These are phyloP conservation scores for Fusarium verticillioides DNA, from an alignment of 2,329 filamentous ascomycete genomes.

Conservation along the genomic window DNA sequence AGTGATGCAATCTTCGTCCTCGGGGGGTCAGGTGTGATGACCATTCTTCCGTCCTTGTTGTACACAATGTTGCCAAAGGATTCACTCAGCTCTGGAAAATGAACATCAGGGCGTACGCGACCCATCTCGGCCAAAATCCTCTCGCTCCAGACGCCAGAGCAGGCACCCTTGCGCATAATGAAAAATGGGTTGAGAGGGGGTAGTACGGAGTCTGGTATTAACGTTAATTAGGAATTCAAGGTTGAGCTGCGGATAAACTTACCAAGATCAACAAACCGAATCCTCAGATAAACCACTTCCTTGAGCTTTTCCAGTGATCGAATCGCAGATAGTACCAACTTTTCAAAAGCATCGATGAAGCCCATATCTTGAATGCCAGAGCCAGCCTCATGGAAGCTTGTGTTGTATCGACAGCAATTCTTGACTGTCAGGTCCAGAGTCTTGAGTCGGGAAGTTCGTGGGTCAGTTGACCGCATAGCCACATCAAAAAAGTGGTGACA, in stretches of 20 bases:
- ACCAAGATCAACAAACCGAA: conserved; percentile 80
- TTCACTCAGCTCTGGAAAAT: conserved; percentile 72
- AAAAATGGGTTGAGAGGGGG: conserved; percentile 80
- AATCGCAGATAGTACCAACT: conserved; percentile 72
- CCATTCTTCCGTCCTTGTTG: conserved; percentile 68
- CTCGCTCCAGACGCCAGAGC: conserved; percentile 79
- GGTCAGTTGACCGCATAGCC: conserved; percentile 61
- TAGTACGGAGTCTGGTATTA: conserved; percentile 69
- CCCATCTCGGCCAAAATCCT: conserved; percentile 70
- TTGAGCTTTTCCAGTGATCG: conserved; percentile 68
- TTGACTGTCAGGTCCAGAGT: conserved; percentile 79
- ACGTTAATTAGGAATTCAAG: conserved; percentile 30
- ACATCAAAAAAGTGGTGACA: conserved; percentile 75
- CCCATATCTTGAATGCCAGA: conserved; percentile 77
- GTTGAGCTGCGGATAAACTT: conserved; percentile 42
- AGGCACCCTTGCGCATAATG: conserved; percentile 67
- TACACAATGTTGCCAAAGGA: conserved; percentile 70
- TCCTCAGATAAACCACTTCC: conserved; percentile 72
- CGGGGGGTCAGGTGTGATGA: conserved; percentile 66
- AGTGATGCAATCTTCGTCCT: conserved; percentile 64
- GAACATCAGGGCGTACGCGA: conserved; percentile 65
- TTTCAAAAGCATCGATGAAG: conserved; percentile 78
- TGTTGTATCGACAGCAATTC: conserved; percentile 73
- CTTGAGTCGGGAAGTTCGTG: conserved; percentile 64
- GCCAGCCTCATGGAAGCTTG: conserved; percentile 69